Percentiles rank a stretch among this genome's conserved stretches.
These are phyloP conservation scores for Yarrowia alimentaria DNA, from an alignment of 805 yeast genomes.

Conservation along the genomic window DNA sequence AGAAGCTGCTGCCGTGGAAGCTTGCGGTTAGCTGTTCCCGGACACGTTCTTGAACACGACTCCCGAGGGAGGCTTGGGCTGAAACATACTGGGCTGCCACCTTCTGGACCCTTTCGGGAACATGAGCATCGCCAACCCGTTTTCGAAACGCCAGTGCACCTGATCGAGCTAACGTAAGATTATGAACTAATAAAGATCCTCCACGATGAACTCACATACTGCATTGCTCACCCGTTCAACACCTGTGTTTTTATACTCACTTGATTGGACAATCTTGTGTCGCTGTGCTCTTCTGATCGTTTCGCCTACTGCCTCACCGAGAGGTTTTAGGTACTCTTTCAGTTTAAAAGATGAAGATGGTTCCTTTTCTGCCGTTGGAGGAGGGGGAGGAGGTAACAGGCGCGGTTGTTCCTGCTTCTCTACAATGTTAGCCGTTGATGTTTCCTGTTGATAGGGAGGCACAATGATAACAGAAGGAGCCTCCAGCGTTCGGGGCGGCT, in stretches of 20 bases:
- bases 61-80: conserved; percentile 6
- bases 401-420: conserved; percentile 18
- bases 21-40: too few species aligned
- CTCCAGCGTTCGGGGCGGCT: conserved; percentile 5
- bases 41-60: not conserved
- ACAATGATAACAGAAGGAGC: conserved; percentile 11
- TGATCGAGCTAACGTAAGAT: conserved; percentile 10
- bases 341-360: too few species aligned
- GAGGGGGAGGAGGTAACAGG: conserved; percentile 2
- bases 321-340: too few species aligned
- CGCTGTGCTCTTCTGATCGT: conserved; percentile 6
- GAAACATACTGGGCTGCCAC: conserved; percentile 2
- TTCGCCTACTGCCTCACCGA: not conserved
- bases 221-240: not conserved
- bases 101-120: conserved; percentile 2
- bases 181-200: too few species aligned
- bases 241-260: conserved; percentile 12
- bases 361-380: too few species aligned
- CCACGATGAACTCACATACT: too few species aligned
- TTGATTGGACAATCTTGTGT: conserved; percentile 12
- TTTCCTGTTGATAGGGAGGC: conserved; percentile 3
- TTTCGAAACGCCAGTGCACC: not conserved
- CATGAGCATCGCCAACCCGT: not conserved
- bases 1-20: too few species aligned
- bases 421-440: too few species aligned